phyloP scores from a whole-genome alignment of 345 rosid genomes.

The Citrus reticulata region DNA sequence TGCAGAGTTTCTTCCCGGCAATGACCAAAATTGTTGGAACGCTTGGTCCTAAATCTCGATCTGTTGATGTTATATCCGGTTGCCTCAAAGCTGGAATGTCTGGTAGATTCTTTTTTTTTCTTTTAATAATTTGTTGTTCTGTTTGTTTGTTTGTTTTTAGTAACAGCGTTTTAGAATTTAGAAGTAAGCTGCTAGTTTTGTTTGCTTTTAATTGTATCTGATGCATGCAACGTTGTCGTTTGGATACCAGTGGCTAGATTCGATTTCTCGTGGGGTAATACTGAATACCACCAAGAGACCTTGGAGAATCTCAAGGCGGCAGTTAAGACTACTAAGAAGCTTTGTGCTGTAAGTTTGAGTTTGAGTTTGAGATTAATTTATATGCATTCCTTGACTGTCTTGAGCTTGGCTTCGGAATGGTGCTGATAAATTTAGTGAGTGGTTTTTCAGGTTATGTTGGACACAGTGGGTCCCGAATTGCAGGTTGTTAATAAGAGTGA shows the following conservation, averaged over 20 bases:
- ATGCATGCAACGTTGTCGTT: not conserved
- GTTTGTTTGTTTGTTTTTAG: not conserved
- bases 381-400: not conserved
- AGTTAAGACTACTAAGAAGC: conserved; percentile 76
- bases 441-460: conserved; percentile 80
- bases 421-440: not conserved
- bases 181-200: not conserved
- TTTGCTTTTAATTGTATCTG: not conserved
- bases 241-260: conserved; percentile 70
- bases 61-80: conserved; percentile 64
- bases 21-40: conserved; percentile 97
- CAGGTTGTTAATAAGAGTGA: conserved; percentile 81
- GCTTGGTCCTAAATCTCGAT: conserved; percentile 80
- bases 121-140: not conserved
- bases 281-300: conserved; percentile 83
- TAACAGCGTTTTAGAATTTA: not conserved
- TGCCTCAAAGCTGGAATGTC: conserved; percentile 97
- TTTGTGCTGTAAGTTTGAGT: conserved; percentile 65
- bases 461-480: conserved; percentile 90
- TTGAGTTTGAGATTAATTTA: conserved; percentile 3
- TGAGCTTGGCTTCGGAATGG: not conserved
- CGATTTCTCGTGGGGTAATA: conserved; percentile 85
- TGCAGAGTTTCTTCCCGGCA: conserved; percentile 89
- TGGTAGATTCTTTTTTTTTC: conserved; percentile 28
- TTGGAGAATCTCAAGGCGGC: conserved; percentile 75